Evolutionary conservation across 208 protist genomes (phyloP).

Genomic region (Naegleria gruberi): DNA sequence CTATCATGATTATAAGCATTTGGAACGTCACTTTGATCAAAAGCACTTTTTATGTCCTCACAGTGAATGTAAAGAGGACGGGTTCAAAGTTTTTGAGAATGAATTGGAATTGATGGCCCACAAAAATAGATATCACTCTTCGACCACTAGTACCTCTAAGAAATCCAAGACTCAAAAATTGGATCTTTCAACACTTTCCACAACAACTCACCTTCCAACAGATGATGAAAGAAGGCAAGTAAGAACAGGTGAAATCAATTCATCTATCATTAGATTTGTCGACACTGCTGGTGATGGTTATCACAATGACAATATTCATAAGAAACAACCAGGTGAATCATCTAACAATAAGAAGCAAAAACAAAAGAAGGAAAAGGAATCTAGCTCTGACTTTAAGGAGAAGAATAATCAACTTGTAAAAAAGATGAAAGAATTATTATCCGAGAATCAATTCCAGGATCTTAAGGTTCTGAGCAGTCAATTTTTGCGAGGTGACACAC

Average conservation of each 20-base stretch:
- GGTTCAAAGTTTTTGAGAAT: constrained; percentile 11
- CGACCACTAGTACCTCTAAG: background rate
- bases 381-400: background rate
- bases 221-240: background rate
- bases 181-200: background rate
- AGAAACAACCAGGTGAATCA: background rate
- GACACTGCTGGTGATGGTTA: background rate
- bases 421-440: background rate
- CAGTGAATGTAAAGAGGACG: background rate
- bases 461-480: background rate
- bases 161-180: background rate
- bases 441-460: background rate
- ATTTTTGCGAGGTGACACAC: background rate
- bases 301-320: background rate
- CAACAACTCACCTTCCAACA: background rate
- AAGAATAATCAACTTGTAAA: background rate
- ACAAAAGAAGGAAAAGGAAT: background rate
- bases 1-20: background rate
- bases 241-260: background rate
- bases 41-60: constrained; percentile 2
- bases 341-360: background rate
- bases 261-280: constrained; percentile 4
- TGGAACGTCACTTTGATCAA: constrained; percentile 7
- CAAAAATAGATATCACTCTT: background rate
- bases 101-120: constrained; percentile 14